A percentile compares a stretch with the other conserved stretches of the same genome.
Evolutionary conservation across 2,329 filamentous ascomycete genomes (phyloP).

Genomic region (Colletotrichum euphorbiae): DNA sequence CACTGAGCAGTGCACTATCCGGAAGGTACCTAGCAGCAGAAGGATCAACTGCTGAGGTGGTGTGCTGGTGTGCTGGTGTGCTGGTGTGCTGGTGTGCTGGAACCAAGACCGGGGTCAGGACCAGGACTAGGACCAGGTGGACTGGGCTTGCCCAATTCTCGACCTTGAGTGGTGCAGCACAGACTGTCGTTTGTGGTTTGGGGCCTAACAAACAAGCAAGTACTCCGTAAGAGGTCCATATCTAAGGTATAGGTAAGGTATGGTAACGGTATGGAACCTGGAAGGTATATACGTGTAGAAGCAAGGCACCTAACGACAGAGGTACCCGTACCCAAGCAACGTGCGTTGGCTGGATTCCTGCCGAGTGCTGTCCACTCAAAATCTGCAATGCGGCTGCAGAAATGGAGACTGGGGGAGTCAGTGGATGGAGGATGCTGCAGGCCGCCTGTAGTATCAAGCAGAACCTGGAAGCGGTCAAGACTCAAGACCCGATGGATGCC

Average conservation of each 20-base stretch:
- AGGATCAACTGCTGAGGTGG: too few relatives aligned
- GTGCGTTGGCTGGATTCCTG: conserved; percentile 35
- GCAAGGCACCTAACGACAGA: too few relatives aligned
- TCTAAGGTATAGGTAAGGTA: too few relatives aligned
- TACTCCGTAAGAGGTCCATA: too few relatives aligned
- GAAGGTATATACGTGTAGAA: too few relatives aligned
- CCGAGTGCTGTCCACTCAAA: neutral
- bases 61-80: neutral
- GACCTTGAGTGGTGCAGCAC: neutral
- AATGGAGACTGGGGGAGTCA: conserved; percentile 2
- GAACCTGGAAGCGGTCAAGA: conserved; percentile 36
- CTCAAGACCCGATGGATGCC: conserved; percentile 37
- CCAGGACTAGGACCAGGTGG: too few relatives aligned
- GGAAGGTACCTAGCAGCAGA: too few relatives aligned
- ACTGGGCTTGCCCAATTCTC: neutral
- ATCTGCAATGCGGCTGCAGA: neutral
- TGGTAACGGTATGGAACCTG: too few relatives aligned
- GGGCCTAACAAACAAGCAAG: too few relatives aligned
- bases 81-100: neutral
- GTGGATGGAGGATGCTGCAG: conserved; percentile 23
- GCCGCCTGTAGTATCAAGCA: conserved; percentile 35
- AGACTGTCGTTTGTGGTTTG: too few relatives aligned
- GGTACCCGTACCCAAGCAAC: conserved; percentile 29
- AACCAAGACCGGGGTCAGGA: neutral
- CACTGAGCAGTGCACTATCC: neutral